A percentile compares a stretch with the other conserved stretches of the same genome.
Evolutionary conservation across 1,139 yeast species (phyloP).

Genomic region (Yamadazyma triangularis): DNA sequence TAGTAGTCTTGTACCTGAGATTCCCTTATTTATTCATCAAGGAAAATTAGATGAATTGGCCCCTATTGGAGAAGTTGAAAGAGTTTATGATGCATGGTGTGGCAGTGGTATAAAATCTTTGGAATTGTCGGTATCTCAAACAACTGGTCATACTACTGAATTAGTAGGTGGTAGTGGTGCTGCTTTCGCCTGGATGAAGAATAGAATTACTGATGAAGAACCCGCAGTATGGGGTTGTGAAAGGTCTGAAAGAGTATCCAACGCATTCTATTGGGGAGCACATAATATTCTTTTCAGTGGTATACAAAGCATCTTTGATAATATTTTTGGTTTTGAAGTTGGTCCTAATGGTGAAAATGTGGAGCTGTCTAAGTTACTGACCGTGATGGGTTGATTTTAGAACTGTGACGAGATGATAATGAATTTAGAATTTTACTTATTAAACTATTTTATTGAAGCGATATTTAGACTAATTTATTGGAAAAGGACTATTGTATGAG

Average conservation of each 20-base stretch:
- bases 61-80: conserved; percentile 20
- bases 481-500: too few species aligned
- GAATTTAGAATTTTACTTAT: too few species aligned
- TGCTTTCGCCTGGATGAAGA: conserved; percentile 23
- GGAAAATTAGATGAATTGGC: conserved; percentile 26
- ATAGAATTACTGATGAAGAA: conserved; percentile 15
- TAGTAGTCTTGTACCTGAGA: conserved; percentile 18
- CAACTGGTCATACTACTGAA: conserved; percentile 27
- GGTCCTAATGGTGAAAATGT: conserved; percentile 15
- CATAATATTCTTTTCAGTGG: conserved; percentile 2
- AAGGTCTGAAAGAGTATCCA: conserved; percentile 16
- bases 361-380: background rate
- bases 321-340: conserved; percentile 9
- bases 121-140: conserved; percentile 21
- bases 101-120: conserved; percentile 24
- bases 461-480: too few species aligned
- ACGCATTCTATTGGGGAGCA: conserved; percentile 21
- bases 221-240: conserved; percentile 25
- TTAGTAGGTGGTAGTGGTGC: conserved; percentile 25
- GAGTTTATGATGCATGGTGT: conserved; percentile 30
- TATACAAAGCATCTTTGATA: conserved; percentile 7
- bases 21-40: conserved; percentile 33
- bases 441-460: too few species aligned
- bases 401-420: too few species aligned
- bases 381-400: too few species aligned